Evolutionary conservation across 768 basidiomycete species (phyloP).

Genomic region (Galerina marginata): DNA sequence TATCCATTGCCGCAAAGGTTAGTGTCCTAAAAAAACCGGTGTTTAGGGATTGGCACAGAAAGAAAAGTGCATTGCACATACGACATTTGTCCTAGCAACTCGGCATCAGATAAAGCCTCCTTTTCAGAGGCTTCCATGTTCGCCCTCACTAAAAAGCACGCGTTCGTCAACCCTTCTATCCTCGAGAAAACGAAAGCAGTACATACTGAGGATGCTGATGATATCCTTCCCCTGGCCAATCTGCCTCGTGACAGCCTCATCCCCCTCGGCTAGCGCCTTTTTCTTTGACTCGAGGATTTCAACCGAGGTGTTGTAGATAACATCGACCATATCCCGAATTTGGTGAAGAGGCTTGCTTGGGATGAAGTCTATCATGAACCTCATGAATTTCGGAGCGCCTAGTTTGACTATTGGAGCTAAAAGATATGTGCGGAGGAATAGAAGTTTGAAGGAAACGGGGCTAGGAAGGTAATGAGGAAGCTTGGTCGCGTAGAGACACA

Average conservation of each 20-base stretch:
- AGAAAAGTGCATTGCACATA: neutral
- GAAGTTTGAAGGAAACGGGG: constrained; percentile 15
- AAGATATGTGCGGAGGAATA: constrained; percentile 14
- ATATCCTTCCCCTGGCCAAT: constrained; percentile 50
- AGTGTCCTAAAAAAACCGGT: constrained; percentile 32
- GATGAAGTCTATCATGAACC: constrained; percentile 37
- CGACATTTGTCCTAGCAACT: constrained; percentile 39
- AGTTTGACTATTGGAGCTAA: constrained; percentile 23
- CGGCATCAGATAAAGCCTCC: constrained; percentile 39
- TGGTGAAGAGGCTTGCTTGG: constrained; percentile 36
- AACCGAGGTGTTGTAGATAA: constrained; percentile 39
- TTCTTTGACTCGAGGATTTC: constrained; percentile 44
- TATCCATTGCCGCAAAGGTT: constrained; percentile 48
- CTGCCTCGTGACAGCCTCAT: constrained; percentile 36
- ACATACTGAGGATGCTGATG: constrained; percentile 52
- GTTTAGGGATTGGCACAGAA: neutral
- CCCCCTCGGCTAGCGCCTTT: constrained; percentile 36
- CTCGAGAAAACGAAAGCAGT: neutral
- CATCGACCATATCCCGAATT: constrained; percentile 37
- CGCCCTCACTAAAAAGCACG: constrained; percentile 33
- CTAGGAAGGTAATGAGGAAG: neutral
- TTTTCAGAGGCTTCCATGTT: constrained; percentile 38
- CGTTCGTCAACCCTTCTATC: neutral
- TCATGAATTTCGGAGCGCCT: constrained; percentile 35
- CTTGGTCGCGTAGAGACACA: neutral